phyloP scores from a whole-genome alignment of 2,329 filamentous ascomycete species.

The Myotisia sp. region DNA sequence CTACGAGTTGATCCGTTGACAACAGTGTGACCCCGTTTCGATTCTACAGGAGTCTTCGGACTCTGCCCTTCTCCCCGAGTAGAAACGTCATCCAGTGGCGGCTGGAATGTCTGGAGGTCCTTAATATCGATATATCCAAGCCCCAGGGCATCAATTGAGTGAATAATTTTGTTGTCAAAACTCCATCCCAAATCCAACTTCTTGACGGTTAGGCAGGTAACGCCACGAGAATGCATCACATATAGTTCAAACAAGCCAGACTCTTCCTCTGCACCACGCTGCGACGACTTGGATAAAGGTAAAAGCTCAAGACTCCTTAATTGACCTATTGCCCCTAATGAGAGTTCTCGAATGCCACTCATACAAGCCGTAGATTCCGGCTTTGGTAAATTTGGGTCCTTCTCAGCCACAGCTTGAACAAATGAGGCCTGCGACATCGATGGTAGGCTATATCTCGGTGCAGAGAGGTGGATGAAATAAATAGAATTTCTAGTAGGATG shows the following conservation, averaged over 20 bases:
- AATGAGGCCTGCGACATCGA: constrained; percentile 77
- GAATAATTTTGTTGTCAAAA: constrained; percentile 72
- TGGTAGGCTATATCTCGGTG: constrained; percentile 73
- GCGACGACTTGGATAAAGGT: constrained; percentile 42
- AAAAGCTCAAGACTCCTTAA: constrained; percentile 85
- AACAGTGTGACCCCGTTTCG: constrained; percentile 22
- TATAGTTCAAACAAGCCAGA: constrained; percentile 80
- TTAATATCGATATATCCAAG: constrained; percentile 60
- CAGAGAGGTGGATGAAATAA: constrained; percentile 91
- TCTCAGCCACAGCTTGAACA: constrained; percentile 60
- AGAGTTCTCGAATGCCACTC: constrained; percentile 91
- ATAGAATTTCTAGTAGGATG: constrained; percentile 95
- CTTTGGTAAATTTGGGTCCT: constrained; percentile 59
- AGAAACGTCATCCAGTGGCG: constrained; percentile 29
- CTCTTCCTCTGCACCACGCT: constrained; percentile 47
- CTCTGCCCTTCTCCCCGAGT: constrained; percentile 30
- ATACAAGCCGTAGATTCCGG: constrained; percentile 94
- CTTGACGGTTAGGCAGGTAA: constrained; percentile 77
- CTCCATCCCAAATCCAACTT: constrained; percentile 86
- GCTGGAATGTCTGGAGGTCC: constrained; percentile 45
- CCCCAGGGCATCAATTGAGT: constrained; percentile 60
- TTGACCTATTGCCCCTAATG: constrained; percentile 70
- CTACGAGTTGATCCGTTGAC: constrained; percentile 18
- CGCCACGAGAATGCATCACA: constrained; percentile 91
- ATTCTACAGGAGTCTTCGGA: constrained; percentile 17